phyloP scores from a whole-genome alignment of 495 filamentous ascomycete genomes.

The Filosporella fistucella region DNA sequence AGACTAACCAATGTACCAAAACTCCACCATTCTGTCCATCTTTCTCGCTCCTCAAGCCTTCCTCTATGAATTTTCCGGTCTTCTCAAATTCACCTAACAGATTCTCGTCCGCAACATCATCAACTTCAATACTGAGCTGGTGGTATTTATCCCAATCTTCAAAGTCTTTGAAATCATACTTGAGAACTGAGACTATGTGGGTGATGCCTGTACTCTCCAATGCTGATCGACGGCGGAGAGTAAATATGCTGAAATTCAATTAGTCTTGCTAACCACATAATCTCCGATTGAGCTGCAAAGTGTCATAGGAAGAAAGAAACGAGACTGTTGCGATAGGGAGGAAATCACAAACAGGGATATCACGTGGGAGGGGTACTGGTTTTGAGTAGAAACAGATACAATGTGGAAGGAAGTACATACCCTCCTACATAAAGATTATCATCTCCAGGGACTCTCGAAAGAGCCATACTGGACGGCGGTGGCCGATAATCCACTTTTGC shows the following conservation, averaged over 20 bases:
- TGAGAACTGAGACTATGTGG: conserved; percentile 81
- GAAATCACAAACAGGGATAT: not conserved
- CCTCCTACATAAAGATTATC: conserved; percentile 79
- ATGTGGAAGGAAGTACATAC: conserved; percentile 44
- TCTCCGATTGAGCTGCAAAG: too few species aligned
- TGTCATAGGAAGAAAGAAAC: not conserved
- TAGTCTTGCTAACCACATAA: too few species aligned
- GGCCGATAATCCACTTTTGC: conserved; percentile 21
- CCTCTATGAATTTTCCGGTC: conserved; percentile 77
- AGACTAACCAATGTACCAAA: conserved; percentile 70
- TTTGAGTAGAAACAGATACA: conserved; percentile 1
- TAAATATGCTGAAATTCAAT: conserved; percentile 79
- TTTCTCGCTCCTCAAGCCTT: conserved; percentile 57
- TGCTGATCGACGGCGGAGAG: conserved; percentile 58
- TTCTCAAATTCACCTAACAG: conserved; percentile 73
- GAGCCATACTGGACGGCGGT: conserved; percentile 20
- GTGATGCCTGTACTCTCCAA: conserved; percentile 74
- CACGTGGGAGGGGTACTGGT: not conserved
- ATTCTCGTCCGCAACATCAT: conserved; percentile 85
- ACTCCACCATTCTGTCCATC: conserved; percentile 45
- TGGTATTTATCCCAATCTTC: conserved; percentile 51
- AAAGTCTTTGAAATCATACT: conserved; percentile 43
- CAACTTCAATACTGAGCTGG: conserved; percentile 75
- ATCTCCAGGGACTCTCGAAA: conserved; percentile 55
- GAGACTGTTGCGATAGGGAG: not conserved